Evolutionary conservation across 345 rosid species (phyloP), one percentile per base, ranked within the genome.

Genomic region (Trapa bicornis): DNA sequence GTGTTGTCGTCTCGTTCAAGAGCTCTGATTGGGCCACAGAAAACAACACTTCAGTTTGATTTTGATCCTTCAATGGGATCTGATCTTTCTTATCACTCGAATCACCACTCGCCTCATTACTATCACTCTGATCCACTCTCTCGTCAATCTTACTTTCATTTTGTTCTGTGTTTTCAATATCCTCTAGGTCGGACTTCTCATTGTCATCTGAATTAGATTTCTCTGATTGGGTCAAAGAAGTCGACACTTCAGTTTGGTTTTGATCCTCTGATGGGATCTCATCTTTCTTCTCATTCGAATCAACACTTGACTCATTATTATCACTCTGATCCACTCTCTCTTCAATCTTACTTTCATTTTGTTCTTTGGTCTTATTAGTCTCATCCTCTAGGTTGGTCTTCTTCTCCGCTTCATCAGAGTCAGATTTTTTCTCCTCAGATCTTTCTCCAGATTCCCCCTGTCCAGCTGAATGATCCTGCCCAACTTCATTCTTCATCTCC

Each of bases 21-120:
- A 94, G 93, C 71, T 91, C 99, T 37, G 92, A 81, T 74, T 86
- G 92, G 65, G 84, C 86, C 70, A 85, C 96, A 47, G 92, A 88
- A 75, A 95, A 92, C 35, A 84, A 82, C 54, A 82, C 77, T 77
- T 87, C 96, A 38, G 72, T 77, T 1, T 77, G 69, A 66, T 72
- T 79, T 70, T 82, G 78, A 76, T 80, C 84, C 75, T 76, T 78
- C 62, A 66, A 68, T 72, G 81, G 82, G 60, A 53, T 72, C 58
- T 75, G 83, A 11, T 83, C 84, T 73, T 78, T 80, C 74, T 69
- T 73, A 67, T 75, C 79, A 72, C 65, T 76, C 47, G 78, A 45
- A 68, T 64, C 72, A 72, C 77, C 79, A 57, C 76, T 81, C 0
- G 70, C 76, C 68, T 79, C 83, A 32, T 75, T 78, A 16, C 69